phyloP scores from a whole-genome alignment of 2,329 filamentous ascomycete species.

The Botrytis aclada region DNA sequence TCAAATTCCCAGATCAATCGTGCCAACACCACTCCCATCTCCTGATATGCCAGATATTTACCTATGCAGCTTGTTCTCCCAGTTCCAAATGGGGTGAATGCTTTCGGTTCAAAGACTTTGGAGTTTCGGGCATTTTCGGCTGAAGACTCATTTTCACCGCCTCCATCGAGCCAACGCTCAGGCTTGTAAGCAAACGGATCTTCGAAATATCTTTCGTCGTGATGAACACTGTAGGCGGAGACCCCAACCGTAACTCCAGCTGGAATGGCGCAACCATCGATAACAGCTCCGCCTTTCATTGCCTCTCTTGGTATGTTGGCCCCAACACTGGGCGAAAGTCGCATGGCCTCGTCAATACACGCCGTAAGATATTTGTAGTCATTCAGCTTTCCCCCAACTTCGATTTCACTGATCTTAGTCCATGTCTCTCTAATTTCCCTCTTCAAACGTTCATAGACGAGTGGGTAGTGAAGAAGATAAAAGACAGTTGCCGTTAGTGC shows the following conservation, averaged over 20 bases:
- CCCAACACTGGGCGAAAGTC: slow-evolving; percentile 28
- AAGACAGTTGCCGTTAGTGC: background rate
- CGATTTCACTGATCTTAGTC: background rate
- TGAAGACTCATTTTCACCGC: background rate
- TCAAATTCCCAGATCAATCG: slow-evolving; percentile 10
- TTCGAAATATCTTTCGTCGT: background rate
- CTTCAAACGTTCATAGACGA: background rate
- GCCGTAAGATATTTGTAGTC: slow-evolving; percentile 42
- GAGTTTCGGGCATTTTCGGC: background rate
- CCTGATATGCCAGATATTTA: slow-evolving; percentile 5
- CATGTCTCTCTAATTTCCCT: background rate
- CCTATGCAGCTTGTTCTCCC: slow-evolving; percentile 2
- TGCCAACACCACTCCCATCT: slow-evolving; percentile 19
- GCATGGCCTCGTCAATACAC: slow-evolving; percentile 39
- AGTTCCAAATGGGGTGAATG: slow-evolving; percentile 2
- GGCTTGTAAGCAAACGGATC: background rate
- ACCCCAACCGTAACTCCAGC: slow-evolving; percentile 44
- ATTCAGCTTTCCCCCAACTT: slow-evolving; percentile 28
- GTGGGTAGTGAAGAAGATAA: slow-evolving; percentile 2
- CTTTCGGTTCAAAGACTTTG: background rate
- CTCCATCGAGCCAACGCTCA: background rate
- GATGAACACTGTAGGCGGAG: slow-evolving; percentile 38
- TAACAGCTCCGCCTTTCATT: slow-evolving; percentile 22
- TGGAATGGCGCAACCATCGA: slow-evolving; percentile 36
- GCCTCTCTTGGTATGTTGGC: slow-evolving; percentile 28